phyloP scores from a whole-genome alignment of 192 early-diverging fungal genomes.

The Podila epigama region DNA sequence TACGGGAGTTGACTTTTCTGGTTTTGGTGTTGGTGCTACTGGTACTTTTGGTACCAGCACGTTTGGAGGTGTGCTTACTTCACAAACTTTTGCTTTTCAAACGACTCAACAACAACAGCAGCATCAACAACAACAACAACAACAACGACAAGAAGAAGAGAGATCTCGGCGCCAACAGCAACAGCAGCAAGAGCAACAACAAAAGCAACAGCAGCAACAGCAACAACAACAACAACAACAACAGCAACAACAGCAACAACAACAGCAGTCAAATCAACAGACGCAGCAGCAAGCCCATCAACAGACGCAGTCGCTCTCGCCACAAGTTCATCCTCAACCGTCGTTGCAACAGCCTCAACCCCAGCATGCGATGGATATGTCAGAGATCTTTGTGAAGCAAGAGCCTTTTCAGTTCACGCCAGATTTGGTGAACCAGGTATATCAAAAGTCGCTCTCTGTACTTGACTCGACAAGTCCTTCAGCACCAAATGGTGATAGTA shows the following conservation, averaged over 20 bases:
- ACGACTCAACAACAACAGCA: conserved; percentile 20
- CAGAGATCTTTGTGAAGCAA: conserved; percentile 31
- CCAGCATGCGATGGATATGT: conserved; percentile 7
- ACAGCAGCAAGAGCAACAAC: conserved; percentile 13
- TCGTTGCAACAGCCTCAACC: conserved; percentile 1
- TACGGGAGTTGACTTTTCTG: conserved; percentile 42
- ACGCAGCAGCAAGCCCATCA: conserved; percentile 1
- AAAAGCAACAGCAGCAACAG: conserved; percentile 25
- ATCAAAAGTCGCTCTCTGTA: conserved; percentile 43
- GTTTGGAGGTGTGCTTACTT: conserved; percentile 20
- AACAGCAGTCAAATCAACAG: neutral
- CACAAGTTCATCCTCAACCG: neutral
- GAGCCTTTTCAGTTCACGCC: conserved; percentile 44
- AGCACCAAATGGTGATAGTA: neutral
- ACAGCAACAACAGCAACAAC: neutral
- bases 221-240: neutral
- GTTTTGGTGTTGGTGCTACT: conserved; percentile 41
- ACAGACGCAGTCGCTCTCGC: neutral
- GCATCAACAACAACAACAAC: conserved; percentile 8
- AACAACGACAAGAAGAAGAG: neutral
- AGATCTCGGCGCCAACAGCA: conserved; percentile 1
- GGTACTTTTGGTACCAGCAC: conserved; percentile 14
- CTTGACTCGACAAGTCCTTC: conserved; percentile 9
- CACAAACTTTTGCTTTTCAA: conserved; percentile 26
- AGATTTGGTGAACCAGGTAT: conserved; percentile 46